phyloP scores from a whole-genome alignment of 73 alveolate species.

The Breviolum minutum region DNA sequence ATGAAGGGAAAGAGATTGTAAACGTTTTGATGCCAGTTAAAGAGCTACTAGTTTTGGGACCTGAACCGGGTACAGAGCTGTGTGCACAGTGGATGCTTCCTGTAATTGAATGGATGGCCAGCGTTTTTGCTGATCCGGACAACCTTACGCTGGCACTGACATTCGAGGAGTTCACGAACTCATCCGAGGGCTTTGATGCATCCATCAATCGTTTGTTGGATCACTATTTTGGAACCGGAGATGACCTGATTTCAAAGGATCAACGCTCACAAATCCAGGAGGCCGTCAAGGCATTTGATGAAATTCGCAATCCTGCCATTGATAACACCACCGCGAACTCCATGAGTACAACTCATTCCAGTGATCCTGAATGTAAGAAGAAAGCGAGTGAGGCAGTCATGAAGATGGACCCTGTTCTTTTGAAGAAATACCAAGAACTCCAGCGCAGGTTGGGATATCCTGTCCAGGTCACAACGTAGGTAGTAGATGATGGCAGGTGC shows the following conservation, averaged over 20 bases:
- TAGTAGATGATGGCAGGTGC: too few relatives aligned
- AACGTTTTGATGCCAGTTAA: not conserved
- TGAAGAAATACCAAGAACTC: slow-evolving; percentile 18
- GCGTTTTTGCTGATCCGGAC: slow-evolving; percentile 19
- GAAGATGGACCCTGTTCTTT: not conserved
- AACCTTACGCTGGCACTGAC: not conserved
- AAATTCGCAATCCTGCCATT: not conserved
- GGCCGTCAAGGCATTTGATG: not conserved
- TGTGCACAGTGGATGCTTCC: not conserved
- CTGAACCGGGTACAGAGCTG: not conserved
- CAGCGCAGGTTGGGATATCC: not conserved
- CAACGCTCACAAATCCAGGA: not conserved
- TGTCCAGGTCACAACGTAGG: not conserved
- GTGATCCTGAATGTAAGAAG: not conserved
- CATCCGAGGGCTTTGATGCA: not conserved
- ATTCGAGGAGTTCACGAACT: not conserved
- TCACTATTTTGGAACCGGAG: slow-evolving; percentile 4
- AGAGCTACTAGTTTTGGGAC: not conserved
- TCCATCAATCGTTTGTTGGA: not conserved
- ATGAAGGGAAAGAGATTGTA: slow-evolving; percentile 1
- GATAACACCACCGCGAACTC: not conserved
- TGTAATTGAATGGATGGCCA: slow-evolving; percentile 1
- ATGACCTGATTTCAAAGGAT: not conserved
- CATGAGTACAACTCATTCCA: not conserved
- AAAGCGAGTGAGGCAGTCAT: not conserved